Conservation (phyloP, 2,329 filamentous ascomycete species). For the Ascosphaera apis region DNA sequence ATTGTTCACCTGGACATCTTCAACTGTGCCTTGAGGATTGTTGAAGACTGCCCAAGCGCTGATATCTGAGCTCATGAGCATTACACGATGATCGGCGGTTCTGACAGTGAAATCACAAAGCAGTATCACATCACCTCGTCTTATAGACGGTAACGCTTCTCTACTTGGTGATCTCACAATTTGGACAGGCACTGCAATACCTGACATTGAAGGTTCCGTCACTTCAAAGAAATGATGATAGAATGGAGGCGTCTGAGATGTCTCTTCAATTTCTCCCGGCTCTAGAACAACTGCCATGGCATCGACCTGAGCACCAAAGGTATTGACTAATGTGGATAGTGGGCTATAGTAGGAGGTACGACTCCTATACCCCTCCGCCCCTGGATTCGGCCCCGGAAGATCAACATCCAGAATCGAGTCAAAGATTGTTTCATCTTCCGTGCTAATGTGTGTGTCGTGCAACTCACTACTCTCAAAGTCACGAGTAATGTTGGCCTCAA, state of each 20-base stretch:
- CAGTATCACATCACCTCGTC: slow-evolving; percentile 20
- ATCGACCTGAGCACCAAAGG: slow-evolving; percentile 19
- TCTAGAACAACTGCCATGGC: slow-evolving; percentile 20
- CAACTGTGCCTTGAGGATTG: slow-evolving; percentile 5
- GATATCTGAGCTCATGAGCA: slow-evolving; percentile 18
- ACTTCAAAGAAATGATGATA: slow-evolving; percentile 19
- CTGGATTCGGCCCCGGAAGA: slow-evolving; percentile 7
- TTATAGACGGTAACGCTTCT: slow-evolving; percentile 14
- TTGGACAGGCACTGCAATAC: slow-evolving; percentile 16
- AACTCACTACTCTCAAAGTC: no score
- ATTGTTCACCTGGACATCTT: slow-evolving; percentile 13
- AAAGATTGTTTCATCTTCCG: slow-evolving; percentile 3
- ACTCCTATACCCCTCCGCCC: slow-evolving; percentile 17
- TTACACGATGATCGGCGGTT: slow-evolving; percentile 16
- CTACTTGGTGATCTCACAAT: slow-evolving; percentile 19
- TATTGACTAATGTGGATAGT: slow-evolving; percentile 19
- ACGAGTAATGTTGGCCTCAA: no score
- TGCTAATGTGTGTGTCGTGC: not conserved
- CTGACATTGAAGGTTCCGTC: slow-evolving; percentile 22
- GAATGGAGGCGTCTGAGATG: slow-evolving; percentile 17
- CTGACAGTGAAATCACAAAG: slow-evolving; percentile 24
- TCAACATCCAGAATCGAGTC: slow-evolving; percentile 4
- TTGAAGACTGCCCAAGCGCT: slow-evolving; percentile 26
- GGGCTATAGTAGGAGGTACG: slow-evolving; percentile 21
- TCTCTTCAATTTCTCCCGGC: slow-evolving; percentile 11